These are phyloP conservation scores for Andalucia godoyi DNA, from an alignment of 78 protist genomes.

Conservation along the genomic window DNA sequence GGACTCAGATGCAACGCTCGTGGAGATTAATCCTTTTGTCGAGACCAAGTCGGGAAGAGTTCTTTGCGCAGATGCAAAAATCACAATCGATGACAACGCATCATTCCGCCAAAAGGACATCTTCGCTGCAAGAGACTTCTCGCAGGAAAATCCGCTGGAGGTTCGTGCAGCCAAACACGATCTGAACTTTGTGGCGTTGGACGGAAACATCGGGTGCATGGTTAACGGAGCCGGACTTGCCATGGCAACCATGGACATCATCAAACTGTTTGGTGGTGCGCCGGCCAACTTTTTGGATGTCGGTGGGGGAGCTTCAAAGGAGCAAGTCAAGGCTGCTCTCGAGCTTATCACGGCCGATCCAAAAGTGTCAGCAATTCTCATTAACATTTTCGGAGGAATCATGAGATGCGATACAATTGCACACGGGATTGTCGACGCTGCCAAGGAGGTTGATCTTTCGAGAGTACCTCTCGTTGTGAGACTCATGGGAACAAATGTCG, in stretches of 20 bases:
- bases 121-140: conserved; percentile 66
- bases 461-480: conserved; percentile 71
- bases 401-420: conserved; percentile 82
- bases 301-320: conserved; percentile 89
- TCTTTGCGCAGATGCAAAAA: conserved; percentile 82
- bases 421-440: conserved; percentile 75
- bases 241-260: conserved; percentile 98
- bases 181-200: conserved; percentile 91
- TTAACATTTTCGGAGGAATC: conserved; percentile 92
- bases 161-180: conserved; percentile 80
- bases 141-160: conserved; percentile 84
- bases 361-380: conserved; percentile 63
- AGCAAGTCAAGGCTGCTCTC: conserved; percentile 82
- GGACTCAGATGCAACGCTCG: conserved; percentile 68
- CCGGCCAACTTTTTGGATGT: conserved; percentile 98
- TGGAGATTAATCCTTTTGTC: conserved; percentile 94
- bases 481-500: conserved; percentile 50
- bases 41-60: conserved; percentile 56
- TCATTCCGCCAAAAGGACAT: conserved; percentile 81
- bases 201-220: conserved; percentile 95
- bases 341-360: conserved; percentile 64
- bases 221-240: conserved; percentile 99
- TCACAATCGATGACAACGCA: conserved; percentile 95
- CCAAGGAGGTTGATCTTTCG: conserved; percentile 24
- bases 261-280: conserved; percentile 73